Evolutionary conservation across 306 rosid species (phyloP).

Genomic region (Trifolium dubium): DNA sequence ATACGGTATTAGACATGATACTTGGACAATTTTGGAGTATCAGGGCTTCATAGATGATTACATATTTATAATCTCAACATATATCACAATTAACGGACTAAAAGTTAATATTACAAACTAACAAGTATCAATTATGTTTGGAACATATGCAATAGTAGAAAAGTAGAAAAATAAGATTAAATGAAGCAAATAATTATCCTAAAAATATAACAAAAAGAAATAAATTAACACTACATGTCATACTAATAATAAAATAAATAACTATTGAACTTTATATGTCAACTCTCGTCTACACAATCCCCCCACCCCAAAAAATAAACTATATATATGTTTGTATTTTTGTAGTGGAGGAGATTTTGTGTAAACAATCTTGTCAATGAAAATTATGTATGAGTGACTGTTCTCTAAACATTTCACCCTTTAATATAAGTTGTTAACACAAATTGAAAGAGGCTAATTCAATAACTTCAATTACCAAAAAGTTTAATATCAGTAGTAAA

Average conservation of each 20-base stretch:
- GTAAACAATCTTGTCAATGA: neutral
- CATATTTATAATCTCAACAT: neutral
- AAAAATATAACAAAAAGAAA: too few relatives aligned
- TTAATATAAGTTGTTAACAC: slow-evolving; percentile 8
- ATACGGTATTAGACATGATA: too few relatives aligned
- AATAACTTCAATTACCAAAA: neutral
- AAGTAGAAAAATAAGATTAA: too few relatives aligned
- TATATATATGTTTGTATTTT: too few relatives aligned
- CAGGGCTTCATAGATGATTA: neutral
- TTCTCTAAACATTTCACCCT: neutral
- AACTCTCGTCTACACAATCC: too few relatives aligned
- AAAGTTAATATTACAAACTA: neutral
- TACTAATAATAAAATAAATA: neutral
- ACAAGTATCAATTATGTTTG: neutral
- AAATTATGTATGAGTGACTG: neutral
- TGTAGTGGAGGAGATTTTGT: too few relatives aligned
- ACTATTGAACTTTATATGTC: neutral
- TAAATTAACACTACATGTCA: neutral
- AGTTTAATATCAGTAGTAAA: neutral
- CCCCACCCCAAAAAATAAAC: too few relatives aligned
- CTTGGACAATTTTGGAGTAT: too few relatives aligned
- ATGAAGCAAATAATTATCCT: too few relatives aligned
- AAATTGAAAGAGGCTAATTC: neutral
- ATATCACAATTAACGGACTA: neutral
- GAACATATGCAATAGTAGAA: too few relatives aligned